Percentiles rank a stretch among this genome's conserved stretches.
phyloP scores from a whole-genome alignment of 192 early-diverging fungal species.

The Funneliformis geosporum region DNA sequence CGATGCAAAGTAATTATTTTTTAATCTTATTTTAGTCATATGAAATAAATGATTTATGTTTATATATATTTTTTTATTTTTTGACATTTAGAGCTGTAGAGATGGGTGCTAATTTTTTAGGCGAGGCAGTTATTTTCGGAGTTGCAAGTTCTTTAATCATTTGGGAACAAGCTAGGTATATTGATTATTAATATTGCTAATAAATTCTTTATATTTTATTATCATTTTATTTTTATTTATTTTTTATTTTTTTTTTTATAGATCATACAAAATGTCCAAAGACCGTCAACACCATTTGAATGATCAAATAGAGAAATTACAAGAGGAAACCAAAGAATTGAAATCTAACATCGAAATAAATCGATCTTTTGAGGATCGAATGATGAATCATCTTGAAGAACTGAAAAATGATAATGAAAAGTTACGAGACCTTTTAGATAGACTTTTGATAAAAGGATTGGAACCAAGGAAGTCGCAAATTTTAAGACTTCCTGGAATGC shows the following conservation, averaged over 20 bases:
- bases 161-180: conserved; percentile 68
- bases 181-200: conserved; percentile 40
- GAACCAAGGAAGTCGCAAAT: background rate
- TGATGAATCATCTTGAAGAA: background rate
- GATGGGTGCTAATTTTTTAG: conserved; percentile 77
- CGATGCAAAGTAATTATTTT: conserved; percentile 55
- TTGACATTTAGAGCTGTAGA: conserved; percentile 65
- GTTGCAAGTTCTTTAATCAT: conserved; percentile 74
- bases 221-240: background rate
- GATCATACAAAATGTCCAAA: conserved; percentile 50
- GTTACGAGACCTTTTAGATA: background rate
- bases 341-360: background rate
- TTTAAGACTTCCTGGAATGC: background rate
- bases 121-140: conserved; percentile 75
- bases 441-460: background rate
- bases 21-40: background rate
- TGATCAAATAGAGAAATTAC: conserved; percentile 56
- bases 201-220: background rate
- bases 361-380: conserved; percentile 1
- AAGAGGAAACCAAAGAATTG: background rate
- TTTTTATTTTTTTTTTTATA: conserved; percentile 22
- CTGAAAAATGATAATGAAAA: conserved; percentile 9
- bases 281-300: conserved; percentile 53
- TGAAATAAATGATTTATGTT: background rate
- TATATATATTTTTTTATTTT: background rate